phyloP scores from a whole-genome alignment of 257 asterid genomes.

The Lycium ferocissimum region DNA sequence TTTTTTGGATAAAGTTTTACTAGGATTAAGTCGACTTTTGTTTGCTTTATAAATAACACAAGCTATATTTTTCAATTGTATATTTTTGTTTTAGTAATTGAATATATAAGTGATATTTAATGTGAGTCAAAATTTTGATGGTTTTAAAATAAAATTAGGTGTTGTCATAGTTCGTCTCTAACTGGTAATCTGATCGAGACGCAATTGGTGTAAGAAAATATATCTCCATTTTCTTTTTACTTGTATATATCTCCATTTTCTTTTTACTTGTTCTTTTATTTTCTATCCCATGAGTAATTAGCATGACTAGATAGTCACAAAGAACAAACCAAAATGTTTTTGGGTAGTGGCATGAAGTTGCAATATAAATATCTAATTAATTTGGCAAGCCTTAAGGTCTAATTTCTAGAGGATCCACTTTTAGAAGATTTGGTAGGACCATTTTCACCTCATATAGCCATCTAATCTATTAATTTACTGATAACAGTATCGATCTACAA shows the following conservation, averaged over 20 bases:
- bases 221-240: too few relatives aligned
- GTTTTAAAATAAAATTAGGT: neutral
- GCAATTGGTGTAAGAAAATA: too few relatives aligned
- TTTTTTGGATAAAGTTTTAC: neutral
- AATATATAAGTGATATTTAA: neutral
- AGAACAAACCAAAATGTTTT: neutral
- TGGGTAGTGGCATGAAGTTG: neutral
- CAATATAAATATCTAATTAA: neutral
- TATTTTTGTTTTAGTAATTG: neutral
- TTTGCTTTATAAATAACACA: neutral
- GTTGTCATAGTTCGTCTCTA: neutral
- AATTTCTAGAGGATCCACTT: neutral
- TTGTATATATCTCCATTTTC: too few relatives aligned
- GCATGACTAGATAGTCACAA: slow-evolving; percentile 25
- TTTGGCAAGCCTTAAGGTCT: neutral
- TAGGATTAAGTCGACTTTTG: neutral
- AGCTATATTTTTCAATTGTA: neutral
- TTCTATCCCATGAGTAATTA: too few relatives aligned
- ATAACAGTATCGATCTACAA: neutral
- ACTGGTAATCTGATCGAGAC: neutral
- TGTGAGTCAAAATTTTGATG: neutral
- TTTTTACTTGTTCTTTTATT: too few relatives aligned
- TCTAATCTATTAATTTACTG: neutral
- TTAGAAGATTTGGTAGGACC: slow-evolving; percentile 36
- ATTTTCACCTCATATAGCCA: neutral